Percentiles rank a stretch among this genome's conserved stretches.
phyloP scores from a whole-genome alignment of 176 grass and related monocot genomes.

The Ananas comosus region DNA sequence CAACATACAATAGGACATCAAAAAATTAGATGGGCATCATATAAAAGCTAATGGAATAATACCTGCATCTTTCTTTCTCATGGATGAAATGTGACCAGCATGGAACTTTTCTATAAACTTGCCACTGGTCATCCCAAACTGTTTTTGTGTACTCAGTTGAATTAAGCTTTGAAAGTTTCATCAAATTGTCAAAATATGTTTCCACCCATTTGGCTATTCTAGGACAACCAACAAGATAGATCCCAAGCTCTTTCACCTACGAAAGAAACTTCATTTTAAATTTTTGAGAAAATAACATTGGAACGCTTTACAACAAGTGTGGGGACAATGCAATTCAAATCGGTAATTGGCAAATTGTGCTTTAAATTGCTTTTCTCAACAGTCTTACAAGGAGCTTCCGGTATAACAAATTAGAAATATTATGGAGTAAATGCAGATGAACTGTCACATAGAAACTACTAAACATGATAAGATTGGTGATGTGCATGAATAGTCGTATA shows the following conservation, averaged over 20 bases:
- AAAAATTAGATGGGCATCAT: not conserved
- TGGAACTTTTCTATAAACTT: constrained; percentile 78
- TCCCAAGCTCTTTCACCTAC: constrained; percentile 83
- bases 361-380: no score
- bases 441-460: not conserved
- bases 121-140: constrained; percentile 62
- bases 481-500: constrained; percentile 10
- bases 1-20: no score
- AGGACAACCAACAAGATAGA: constrained; percentile 71
- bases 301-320: no score
- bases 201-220: constrained; percentile 48
- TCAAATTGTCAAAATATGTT: constrained; percentile 68
- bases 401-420: not conserved
- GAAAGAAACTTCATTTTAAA: not conserved
- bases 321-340: no score
- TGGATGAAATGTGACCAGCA: constrained; percentile 92
- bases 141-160: constrained; percentile 52
- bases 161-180: constrained; percentile 67
- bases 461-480: not conserved
- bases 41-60: constrained; percentile 3
- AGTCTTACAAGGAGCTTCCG: no score
- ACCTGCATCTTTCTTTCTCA: constrained; percentile 76
- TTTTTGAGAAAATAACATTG: not conserved
- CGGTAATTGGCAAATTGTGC: no score
- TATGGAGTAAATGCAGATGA: not conserved